These are phyloP conservation scores for Tricholoma furcatifolium DNA, from an alignment of 768 basidiomycete species.

Conservation along the genomic window DNA sequence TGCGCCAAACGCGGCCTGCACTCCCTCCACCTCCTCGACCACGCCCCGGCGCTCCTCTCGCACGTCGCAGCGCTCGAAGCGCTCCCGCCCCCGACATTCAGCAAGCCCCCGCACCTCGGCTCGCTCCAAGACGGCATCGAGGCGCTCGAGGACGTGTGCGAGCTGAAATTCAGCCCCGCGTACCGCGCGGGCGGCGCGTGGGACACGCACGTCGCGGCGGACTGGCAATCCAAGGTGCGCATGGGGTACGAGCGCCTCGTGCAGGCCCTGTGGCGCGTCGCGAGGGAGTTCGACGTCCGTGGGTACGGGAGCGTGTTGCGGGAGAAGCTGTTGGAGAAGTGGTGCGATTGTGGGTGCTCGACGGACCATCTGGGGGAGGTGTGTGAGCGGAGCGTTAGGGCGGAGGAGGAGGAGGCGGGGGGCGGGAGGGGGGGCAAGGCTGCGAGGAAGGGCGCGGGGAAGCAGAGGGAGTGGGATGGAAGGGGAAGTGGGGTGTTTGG, in stretches of 20 bases:
- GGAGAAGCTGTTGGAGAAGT: slow-evolving; percentile 71
- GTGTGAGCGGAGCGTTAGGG: slow-evolving; percentile 68
- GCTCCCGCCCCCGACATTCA: slow-evolving; percentile 52
- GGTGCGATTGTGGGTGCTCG: slow-evolving; percentile 82
- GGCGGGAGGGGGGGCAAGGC: slow-evolving; percentile 19
- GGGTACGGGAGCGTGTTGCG: slow-evolving; percentile 69
- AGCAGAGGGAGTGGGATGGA: slow-evolving; percentile 77
- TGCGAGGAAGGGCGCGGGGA: slow-evolving; percentile 46
- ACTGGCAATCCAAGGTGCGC: slow-evolving; percentile 60
- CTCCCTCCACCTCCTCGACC: slow-evolving; percentile 62
- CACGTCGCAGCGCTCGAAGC: slow-evolving; percentile 64
- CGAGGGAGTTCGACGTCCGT: slow-evolving; percentile 68
- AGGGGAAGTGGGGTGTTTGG: slow-evolving; percentile 69
- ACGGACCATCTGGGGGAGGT: slow-evolving; percentile 78
- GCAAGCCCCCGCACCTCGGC: slow-evolving; percentile 66
- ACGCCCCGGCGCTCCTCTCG: slow-evolving; percentile 54
- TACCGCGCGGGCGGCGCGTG: slow-evolving; percentile 38
- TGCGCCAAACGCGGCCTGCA: slow-evolving; percentile 67
- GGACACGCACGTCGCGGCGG: slow-evolving; percentile 29
- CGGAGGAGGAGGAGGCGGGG: slow-evolving; percentile 64
- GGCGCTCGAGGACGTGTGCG: slow-evolving; percentile 65
- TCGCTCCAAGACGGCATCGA: slow-evolving; percentile 56
- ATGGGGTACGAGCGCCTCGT: slow-evolving; percentile 64
- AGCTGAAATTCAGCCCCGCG: slow-evolving; percentile 44
- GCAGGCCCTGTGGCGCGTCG: slow-evolving; percentile 68